phyloP scores from a whole-genome alignment of 805 yeast genomes.

The Tetrapisispora pingtungensis region DNA sequence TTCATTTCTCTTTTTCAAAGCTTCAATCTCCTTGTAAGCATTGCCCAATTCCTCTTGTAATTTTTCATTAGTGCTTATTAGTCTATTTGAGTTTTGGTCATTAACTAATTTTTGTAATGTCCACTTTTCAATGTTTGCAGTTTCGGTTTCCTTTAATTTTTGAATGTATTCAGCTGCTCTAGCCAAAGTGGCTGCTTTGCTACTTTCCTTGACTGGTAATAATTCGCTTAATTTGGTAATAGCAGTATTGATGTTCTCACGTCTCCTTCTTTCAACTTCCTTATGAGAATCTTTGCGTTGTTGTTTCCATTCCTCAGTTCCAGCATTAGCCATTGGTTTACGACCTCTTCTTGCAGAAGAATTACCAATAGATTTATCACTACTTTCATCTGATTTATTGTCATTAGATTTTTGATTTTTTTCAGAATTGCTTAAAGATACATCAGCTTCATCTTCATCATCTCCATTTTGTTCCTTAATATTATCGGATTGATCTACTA shows the following conservation, averaged over 20 bases:
- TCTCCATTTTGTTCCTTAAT: slow-evolving; percentile 4
- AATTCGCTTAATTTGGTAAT: slow-evolving; percentile 68
- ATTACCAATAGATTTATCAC: slow-evolving; percentile 3
- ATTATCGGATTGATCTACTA: slow-evolving; percentile 16
- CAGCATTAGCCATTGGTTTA: slow-evolving; percentile 21
- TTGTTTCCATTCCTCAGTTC: slow-evolving; percentile 26
- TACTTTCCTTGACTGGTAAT: slow-evolving; percentile 67
- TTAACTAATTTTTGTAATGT: slow-evolving; percentile 85
- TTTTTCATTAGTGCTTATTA: slow-evolving; percentile 77
- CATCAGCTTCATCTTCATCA: slow-evolving; percentile 3
- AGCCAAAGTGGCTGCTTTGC: slow-evolving; percentile 81
- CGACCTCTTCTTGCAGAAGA: slow-evolving; percentile 18
- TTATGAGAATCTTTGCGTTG: slow-evolving; percentile 85
- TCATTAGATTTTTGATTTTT: slow-evolving; percentile 2
- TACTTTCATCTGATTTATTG: slow-evolving; percentile 7
- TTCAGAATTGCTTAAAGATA: neutral
- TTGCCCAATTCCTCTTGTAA: slow-evolving; percentile 79
- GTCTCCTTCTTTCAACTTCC: slow-evolving; percentile 87
- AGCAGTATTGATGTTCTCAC: slow-evolving; percentile 83
- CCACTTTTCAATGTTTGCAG: slow-evolving; percentile 85
- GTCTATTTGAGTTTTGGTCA: slow-evolving; percentile 83
- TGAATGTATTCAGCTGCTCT: slow-evolving; percentile 86
- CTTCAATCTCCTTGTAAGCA: slow-evolving; percentile 86
- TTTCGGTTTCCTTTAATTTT: slow-evolving; percentile 82
- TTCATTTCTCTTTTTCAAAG: slow-evolving; percentile 45